A percentile compares a stretch with the other conserved stretches of the same genome.
phyloP scores from a whole-genome alignment of 805 yeast genomes.

The Schizosaccharomyces octosporus region DNA sequence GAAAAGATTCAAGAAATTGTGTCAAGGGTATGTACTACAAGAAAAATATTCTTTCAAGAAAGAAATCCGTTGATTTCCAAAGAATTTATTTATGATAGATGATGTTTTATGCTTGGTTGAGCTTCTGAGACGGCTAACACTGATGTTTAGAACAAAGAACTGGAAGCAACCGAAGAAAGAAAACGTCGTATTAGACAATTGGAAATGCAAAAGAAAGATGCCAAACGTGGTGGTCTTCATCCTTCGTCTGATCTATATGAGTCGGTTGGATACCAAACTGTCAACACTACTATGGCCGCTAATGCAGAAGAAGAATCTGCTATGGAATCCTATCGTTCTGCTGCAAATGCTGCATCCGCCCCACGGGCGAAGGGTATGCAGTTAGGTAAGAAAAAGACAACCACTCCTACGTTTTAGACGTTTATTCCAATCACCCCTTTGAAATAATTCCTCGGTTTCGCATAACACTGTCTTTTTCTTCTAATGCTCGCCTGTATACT shows the following conservation, averaged over 20 bases:
- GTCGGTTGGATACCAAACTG: conserved; percentile 5
- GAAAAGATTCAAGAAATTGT: conserved; percentile 96
- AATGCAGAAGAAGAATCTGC: conserved; percentile 6
- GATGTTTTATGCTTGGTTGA: no score
- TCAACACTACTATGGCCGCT: conserved; percentile 5
- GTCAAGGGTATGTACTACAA: conserved; percentile 14
- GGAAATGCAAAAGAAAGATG: conserved; percentile 29
- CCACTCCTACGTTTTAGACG: not conserved
- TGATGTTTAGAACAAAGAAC: conserved; percentile 48
- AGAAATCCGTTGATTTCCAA: not conserved
- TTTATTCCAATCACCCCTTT: not conserved
- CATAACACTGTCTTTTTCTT: not conserved
- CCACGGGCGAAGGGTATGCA: conserved; percentile 38
- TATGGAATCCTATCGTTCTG: conserved; percentile 5
- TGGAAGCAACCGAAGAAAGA: conserved; percentile 91
- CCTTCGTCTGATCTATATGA: conserved; percentile 5
- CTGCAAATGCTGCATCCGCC: conserved; percentile 13
- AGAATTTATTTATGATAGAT: not conserved
- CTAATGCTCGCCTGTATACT: not conserved
- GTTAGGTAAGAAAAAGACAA: conserved; percentile 29
- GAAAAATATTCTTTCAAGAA: not conserved
- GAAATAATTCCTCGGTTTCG: not conserved
- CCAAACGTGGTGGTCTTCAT: conserved; percentile 12
- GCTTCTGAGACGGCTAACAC: not conserved
- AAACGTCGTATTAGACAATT: conserved; percentile 76